Evolutionary conservation across 257 asterid species (phyloP), one percentile per base, ranked within the genome.

Genomic region (Ilex aquifolium): DNA sequence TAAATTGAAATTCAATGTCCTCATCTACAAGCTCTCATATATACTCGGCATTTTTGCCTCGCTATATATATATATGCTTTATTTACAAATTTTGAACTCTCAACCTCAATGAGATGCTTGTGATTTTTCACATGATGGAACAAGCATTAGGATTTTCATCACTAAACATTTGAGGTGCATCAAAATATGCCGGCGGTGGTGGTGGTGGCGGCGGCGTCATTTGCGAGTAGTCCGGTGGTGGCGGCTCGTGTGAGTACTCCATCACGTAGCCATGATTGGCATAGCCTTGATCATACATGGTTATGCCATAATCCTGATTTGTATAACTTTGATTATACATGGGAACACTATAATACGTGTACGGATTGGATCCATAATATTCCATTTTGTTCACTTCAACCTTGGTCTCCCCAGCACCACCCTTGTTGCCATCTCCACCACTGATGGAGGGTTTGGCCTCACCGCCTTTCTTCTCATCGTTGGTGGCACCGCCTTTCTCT

Each of bases 131-230:
- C 99, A 92, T 92, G 48, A 92, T 73, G 1, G 72, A 82, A 75
- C 99, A 92, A 55, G 93, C 90, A 32, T 89, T 77, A 4, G 99
- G 95, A 64, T 92, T 87, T 62, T 92, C 99, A 0, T 93, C 99
- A 66, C 96, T 93, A 14, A 93, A 93, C 86, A 81, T 79, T 7
- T 83, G 78, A 0, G 5, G 42, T 36, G 42, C 8, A 36, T 36
- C 0, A 36, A 36, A 36, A 8, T 36, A 36, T 36, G 5, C 42
- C 0, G 42, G 8, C 8, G 42, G 42, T 8, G 42, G 42, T 4
- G 42, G 42, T 36, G 42, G 42, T 8, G 8, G 42, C 5, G 40
- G 40, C 40, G 42, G 27, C 1, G 27, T 21, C 27, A 21, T 21
- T 21, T 21, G 27, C 27, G 27, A 21, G 27, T 21, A 21, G 27